phyloP scores from a whole-genome alignment of 2,329 filamentous ascomycete genomes.

The Diaporthe ampelina region DNA sequence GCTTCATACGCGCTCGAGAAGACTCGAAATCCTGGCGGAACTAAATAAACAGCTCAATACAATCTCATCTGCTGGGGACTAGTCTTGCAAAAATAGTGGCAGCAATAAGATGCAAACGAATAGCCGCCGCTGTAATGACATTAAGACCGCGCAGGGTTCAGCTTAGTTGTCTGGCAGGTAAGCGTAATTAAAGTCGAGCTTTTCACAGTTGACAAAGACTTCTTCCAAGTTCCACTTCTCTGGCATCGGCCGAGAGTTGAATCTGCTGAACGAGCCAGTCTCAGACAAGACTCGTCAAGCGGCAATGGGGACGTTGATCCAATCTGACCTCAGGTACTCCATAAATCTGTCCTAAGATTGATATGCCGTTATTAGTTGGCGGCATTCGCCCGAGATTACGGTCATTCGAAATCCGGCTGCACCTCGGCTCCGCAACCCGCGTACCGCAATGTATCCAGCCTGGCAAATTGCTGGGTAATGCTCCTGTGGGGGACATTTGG shows the following conservation, averaged over 20 bases:
- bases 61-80: conserved; percentile 13
- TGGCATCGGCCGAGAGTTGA: conserved; percentile 34
- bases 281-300: conserved; percentile 28
- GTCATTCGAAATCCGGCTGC: conserved; percentile 27
- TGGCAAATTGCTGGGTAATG: background rate
- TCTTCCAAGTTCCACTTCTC: conserved; percentile 28
- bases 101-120: background rate
- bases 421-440: conserved; percentile 31
- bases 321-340: conserved; percentile 20
- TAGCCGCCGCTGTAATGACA: background rate
- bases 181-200: conserved; percentile 11
- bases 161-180: background rate
- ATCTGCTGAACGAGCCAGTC: conserved; percentile 29
- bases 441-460: conserved; percentile 32
- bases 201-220: conserved; percentile 10
- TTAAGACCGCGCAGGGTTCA: conserved; percentile 6
- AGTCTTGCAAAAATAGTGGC: conserved; percentile 8
- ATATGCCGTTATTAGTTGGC: conserved; percentile 25
- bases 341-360: conserved; percentile 4
- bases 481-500: background rate
- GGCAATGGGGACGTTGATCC: conserved; percentile 23
- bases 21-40: background rate
- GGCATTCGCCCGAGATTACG: conserved; percentile 35
- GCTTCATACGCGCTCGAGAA: conserved; percentile 25
- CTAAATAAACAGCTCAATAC: conserved; percentile 1